Conservation (phyloP, 805 yeast species). For the Starmerella roubikii region DNA sequence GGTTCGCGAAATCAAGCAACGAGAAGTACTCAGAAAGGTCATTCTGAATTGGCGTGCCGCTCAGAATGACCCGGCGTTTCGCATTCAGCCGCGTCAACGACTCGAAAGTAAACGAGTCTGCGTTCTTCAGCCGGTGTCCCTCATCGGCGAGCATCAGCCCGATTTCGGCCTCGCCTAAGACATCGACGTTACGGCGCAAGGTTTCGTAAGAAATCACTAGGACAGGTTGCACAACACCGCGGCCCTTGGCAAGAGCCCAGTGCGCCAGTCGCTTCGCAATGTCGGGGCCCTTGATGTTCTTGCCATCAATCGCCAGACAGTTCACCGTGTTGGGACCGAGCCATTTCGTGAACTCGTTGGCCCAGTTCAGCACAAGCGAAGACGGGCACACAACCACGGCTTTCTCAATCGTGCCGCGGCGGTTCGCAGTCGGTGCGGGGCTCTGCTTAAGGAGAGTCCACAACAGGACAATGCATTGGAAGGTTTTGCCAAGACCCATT, state of each 20-base stretch:
- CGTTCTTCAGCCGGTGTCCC: slow-evolving; percentile 73
- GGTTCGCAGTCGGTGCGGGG: slow-evolving; percentile 47
- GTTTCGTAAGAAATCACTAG: slow-evolving; percentile 91
- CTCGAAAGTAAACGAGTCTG: slow-evolving; percentile 82
- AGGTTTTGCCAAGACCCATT: slow-evolving; percentile 87
- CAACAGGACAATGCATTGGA: slow-evolving; percentile 77
- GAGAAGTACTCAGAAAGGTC: slow-evolving; percentile 91
- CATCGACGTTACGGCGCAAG: slow-evolving; percentile 67
- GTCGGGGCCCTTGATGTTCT: slow-evolving; percentile 51
- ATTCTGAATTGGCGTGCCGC: slow-evolving; percentile 96
- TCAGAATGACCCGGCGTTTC: slow-evolving; percentile 74
- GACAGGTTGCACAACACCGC: slow-evolving; percentile 85
- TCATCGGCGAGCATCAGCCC: slow-evolving; percentile 81
- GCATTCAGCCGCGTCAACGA: slow-evolving; percentile 75
- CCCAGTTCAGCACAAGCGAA: slow-evolving; percentile 89
- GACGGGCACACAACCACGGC: slow-evolving; percentile 93
- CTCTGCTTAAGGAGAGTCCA: slow-evolving; percentile 87
- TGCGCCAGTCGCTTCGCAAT: slow-evolving; percentile 52
- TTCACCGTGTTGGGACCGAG: slow-evolving; percentile 80
- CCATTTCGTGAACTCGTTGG: slow-evolving; percentile 91
- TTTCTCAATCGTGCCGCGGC: slow-evolving; percentile 68
- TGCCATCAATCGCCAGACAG: slow-evolving; percentile 88
- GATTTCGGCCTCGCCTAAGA: slow-evolving; percentile 59
- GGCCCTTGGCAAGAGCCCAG: slow-evolving; percentile 82
- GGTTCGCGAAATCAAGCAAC: slow-evolving; percentile 80